These are phyloP conservation scores for Domatiomyces globalis DNA, from an alignment of 2,329 filamentous ascomycete species.

Conservation along the genomic window DNA sequence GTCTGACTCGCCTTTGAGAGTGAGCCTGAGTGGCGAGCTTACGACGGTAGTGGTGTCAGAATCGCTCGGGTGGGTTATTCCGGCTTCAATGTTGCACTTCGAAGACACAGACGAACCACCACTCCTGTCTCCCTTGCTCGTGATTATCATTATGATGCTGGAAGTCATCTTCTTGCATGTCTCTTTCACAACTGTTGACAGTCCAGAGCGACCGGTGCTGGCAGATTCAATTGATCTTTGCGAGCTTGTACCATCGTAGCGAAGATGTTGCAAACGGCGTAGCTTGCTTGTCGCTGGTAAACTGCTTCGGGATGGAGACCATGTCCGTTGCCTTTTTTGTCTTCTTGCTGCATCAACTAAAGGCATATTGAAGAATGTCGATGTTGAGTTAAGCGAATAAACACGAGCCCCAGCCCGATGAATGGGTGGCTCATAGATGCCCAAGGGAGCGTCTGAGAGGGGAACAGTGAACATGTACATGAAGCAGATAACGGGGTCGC, in stretches of 20 bases:
- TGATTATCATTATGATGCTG: conserved; percentile 8
- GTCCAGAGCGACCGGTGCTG: conserved; percentile 7
- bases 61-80: conserved; percentile 4
- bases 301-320: background rate
- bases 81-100: conserved; percentile 5
- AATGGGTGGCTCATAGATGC: background rate
- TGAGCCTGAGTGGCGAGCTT: background rate
- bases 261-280: conserved; percentile 6
- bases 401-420: background rate
- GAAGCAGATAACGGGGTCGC: background rate
- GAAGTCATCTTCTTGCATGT: conserved; percentile 9
- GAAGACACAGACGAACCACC: background rate
- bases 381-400: background rate
- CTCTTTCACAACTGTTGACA: background rate
- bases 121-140: conserved; percentile 5
- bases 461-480: background rate
- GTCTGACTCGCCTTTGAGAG: background rate
- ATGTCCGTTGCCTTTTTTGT: background rate
- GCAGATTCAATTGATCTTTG: conserved; percentile 10
- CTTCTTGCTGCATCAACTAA: conserved; percentile 4
- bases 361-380: conserved; percentile 5
- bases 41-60: conserved; percentile 6
- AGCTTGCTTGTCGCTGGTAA: background rate
- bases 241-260: conserved; percentile 12
- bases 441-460: background rate